Conservation (phyloP, 140 eudicot species). For the Stevia rebaudiana region DNA sequence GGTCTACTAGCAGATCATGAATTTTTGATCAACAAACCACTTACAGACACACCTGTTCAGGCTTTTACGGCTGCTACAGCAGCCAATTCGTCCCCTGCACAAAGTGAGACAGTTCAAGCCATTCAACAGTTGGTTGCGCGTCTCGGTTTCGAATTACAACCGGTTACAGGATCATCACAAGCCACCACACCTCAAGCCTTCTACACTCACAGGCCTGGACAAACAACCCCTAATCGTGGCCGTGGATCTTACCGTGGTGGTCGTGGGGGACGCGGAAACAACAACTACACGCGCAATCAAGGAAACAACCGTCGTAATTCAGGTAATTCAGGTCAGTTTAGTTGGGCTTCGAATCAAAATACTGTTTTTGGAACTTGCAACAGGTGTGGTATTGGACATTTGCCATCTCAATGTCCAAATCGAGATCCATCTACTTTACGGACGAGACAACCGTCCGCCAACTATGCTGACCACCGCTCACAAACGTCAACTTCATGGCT, state of each 20-base stretch:
- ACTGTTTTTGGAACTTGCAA: not conserved
- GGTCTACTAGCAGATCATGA: not conserved
- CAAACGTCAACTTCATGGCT: not conserved
- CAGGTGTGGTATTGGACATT: not conserved
- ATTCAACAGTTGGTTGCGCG: not conserved
- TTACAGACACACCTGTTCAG: not conserved
- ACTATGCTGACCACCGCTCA: not conserved
- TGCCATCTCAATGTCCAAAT: not conserved
- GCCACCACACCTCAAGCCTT: not conserved
- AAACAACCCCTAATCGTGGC: not conserved
- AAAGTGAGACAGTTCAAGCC: not conserved
- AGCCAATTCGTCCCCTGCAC: not conserved
- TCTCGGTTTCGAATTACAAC: not conserved
- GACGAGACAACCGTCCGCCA: not conserved
- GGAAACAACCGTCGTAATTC: no score
- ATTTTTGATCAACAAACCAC: not conserved
- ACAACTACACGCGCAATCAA: not conserved
- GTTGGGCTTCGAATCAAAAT: not conserved
- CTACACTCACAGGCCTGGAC: not conserved
- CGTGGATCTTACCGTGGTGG: not conserved
- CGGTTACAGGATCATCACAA: not conserved
- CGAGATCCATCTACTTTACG: not conserved
- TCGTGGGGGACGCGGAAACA: not conserved
- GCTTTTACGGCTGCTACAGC: not conserved
- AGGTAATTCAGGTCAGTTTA: not conserved